Evolutionary conservation across 805 yeast species (phyloP), one percentile per base, ranked within the genome.

Genomic region (Lipomyces japonicus): DNA sequence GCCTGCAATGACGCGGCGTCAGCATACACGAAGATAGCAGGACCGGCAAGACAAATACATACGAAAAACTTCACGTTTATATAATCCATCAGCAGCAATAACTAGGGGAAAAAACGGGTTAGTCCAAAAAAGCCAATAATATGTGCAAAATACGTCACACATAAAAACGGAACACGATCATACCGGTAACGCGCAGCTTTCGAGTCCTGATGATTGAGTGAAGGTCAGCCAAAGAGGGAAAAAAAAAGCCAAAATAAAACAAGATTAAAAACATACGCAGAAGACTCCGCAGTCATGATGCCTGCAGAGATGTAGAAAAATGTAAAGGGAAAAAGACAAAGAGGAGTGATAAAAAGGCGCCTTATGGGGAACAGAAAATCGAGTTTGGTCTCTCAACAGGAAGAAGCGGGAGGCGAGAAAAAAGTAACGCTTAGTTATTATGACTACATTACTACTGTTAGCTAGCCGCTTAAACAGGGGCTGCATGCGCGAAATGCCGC

Each of bases 61-160:
- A 58, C 93, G 80, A 67, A 90, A 87, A 22, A 93, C 90, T 68
- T 93, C 99, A 57, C 99, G 78, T 70, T 93, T 93, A 69, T 87
- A 88, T 50, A 93, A 81, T 23, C 95, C 86, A 68, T 93, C 98
- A 12, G 97, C 97, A 14, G 97, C 97, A 39, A 93, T 91, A 36
- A 93, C 71, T 54, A 24, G 30, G 9, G 28, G 37, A 28, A 44
- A 36, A 3, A 18, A 26, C 12, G 19, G n/a, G 46, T 44, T n/a
- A 44, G 38, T 18, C 21, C 19, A n/a, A n/a, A n/a, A n/a, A n/a
- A n/a, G n/a, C n/a, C 18, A 21, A 18, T 7, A 16, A 4, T 16
- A 6, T 21, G 42, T 9, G 7, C 4, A 19, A 10, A 16, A 35
- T 40, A 25, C 30, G 49, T 30, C 34, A 16, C 26, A 42, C 45